phyloP scores from a whole-genome alignment of 345 rosid species.

The Gossypium herbaceum region DNA sequence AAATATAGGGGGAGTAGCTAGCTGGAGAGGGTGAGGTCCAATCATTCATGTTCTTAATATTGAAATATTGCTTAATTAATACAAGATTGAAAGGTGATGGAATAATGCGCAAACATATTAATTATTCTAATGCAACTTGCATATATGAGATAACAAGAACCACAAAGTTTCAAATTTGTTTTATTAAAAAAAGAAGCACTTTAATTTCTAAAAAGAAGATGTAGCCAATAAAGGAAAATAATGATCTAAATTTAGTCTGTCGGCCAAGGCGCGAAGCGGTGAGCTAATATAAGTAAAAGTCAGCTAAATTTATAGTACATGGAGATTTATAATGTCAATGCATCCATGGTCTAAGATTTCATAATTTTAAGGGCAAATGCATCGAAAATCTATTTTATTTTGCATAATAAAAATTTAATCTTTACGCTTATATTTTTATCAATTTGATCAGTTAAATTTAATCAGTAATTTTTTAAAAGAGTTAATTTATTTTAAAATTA shows the following conservation, averaged over 20 bases:
- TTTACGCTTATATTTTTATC: too few relatives aligned
- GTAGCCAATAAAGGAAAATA: neutral
- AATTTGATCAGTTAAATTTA: too few relatives aligned
- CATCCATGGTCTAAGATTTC: neutral
- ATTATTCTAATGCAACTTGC: neutral
- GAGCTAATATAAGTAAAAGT: neutral
- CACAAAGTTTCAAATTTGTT: neutral
- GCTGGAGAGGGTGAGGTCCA: neutral
- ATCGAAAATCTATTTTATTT: too few relatives aligned
- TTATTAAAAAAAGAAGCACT: neutral
- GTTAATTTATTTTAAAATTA: too few relatives aligned
- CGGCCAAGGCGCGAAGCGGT: too few relatives aligned
- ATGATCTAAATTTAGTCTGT: too few relatives aligned
- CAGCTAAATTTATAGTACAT: neutral
- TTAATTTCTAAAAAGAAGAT: too few relatives aligned
- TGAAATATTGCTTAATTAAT: neutral
- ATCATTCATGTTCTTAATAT: neutral
- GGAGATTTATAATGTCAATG: neutral
- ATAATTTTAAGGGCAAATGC: neutral
- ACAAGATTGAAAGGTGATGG: neutral
- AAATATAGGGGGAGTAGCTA: neutral
- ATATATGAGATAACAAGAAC: neutral
- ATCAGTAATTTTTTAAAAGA: too few relatives aligned
- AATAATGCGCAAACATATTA: neutral
- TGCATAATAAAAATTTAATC: too few relatives aligned